These are phyloP conservation scores for Naganishia onofrii DNA, from an alignment of 768 basidiomycete genomes.

Conservation along the genomic window DNA sequence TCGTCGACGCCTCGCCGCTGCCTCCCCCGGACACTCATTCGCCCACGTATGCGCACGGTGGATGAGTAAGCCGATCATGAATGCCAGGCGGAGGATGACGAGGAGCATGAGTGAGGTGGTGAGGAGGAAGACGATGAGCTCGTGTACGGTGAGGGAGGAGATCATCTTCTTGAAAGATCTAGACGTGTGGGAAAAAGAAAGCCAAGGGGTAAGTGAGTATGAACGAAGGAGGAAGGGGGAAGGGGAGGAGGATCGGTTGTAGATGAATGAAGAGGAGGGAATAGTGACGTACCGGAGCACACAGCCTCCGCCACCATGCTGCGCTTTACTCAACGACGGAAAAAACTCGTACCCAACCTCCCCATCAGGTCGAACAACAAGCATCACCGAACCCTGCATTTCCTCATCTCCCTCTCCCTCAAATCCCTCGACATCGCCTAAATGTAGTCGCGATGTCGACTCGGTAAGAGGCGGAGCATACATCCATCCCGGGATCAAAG, in stretches of 20 bases:
- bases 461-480: neutral
- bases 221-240: no score
- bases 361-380: slow-evolving; percentile 4
- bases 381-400: no score
- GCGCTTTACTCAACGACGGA: neutral
- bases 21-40: slow-evolving; percentile 8
- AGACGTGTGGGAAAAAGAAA: no score
- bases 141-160: neutral
- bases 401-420: neutral
- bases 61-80: slow-evolving; percentile 7
- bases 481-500: slow-evolving; percentile 10
- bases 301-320: slow-evolving; percentile 12
- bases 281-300: slow-evolving; percentile 8
- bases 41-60: slow-evolving; percentile 8
- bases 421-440: neutral
- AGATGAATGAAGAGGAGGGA: no score
- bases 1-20: neutral
- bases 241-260: no score
- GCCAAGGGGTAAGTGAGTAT: no score
- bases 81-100: slow-evolving; percentile 21
- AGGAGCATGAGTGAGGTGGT: no score
- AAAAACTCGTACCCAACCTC: slow-evolving; percentile 3
- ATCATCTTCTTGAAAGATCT: slow-evolving; percentile 6
- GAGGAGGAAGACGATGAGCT: neutral
- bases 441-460: neutral